Conservation (phyloP, 352 stramenopile species). For the Phytophthora boehmeriae region DNA sequence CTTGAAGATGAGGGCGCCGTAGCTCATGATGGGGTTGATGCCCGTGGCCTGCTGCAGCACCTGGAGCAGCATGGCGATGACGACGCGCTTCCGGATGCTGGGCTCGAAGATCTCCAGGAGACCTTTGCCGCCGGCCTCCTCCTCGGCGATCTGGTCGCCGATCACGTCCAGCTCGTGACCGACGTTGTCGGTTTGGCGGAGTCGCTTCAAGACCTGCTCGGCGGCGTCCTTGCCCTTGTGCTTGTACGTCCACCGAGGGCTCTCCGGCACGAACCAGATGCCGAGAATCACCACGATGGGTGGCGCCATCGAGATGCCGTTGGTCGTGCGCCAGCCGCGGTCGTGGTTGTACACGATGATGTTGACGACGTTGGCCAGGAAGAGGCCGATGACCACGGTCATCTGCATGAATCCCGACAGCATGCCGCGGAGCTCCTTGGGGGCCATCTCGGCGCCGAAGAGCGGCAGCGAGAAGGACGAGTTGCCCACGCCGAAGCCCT, state of each 20-base stretch:
- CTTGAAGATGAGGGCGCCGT: no score
- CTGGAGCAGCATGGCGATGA: no score
- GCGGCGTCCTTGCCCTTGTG: slow-evolving; percentile 11
- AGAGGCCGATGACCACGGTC: no score
- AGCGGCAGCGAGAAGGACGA: no score
- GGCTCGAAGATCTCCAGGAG: slow-evolving; percentile 35
- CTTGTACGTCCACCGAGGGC: slow-evolving; percentile 11
- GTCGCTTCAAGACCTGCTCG: slow-evolving; percentile 7
- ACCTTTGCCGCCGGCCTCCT: slow-evolving; percentile 21
- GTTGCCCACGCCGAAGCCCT: no score
- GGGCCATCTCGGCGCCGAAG: no score
- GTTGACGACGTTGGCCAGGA: slow-evolving; percentile 28
- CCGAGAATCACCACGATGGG: slow-evolving; percentile 11
- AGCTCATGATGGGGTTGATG: slow-evolving; percentile 39
- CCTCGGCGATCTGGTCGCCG: slow-evolving; percentile 32
- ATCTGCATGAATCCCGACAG: no score
- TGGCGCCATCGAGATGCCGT: slow-evolving; percentile 7
- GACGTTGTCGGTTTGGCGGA: slow-evolving; percentile 17
- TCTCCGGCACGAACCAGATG: slow-evolving; percentile 20
- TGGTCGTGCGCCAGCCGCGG: slow-evolving; percentile 28
- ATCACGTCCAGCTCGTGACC: slow-evolving; percentile 16
- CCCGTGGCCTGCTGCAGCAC: no score
- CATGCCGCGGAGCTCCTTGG: no score
- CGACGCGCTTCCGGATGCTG: slow-evolving; percentile 14
- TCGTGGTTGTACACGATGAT: slow-evolving; percentile 14